A percentile compares a stretch with the other conserved stretches of the same genome.
Conservation (phyloP, 2,329 filamentous ascomycete species). For the Neonectria ditissima region DNA sequence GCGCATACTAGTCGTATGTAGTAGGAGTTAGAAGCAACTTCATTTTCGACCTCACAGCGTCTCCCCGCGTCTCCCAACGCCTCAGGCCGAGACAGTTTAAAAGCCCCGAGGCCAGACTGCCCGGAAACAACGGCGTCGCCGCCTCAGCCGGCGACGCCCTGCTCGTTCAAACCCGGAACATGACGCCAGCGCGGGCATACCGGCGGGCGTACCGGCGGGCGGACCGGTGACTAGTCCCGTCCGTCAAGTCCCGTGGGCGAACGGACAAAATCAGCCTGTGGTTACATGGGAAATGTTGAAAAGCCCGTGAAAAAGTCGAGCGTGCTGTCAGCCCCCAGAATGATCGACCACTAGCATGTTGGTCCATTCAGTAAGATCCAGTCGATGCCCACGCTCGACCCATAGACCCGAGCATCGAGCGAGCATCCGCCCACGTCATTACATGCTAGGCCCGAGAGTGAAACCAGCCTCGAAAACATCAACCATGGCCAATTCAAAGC, state of each 20-base stretch:
- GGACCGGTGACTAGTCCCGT: conserved; percentile 24
- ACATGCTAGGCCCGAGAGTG: background rate
- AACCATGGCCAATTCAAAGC: background rate
- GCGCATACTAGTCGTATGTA: background rate
- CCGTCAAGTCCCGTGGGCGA: conserved; percentile 35
- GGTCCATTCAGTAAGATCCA: conserved; percentile 6
- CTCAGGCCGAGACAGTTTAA: background rate
- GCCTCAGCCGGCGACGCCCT: background rate
- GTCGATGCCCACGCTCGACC: background rate
- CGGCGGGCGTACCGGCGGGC: conserved; percentile 10
- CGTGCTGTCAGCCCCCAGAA: conserved; percentile 7
- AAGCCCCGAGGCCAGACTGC: background rate
- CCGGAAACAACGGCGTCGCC: background rate
- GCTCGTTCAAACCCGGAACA: background rate
- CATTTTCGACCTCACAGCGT: background rate
- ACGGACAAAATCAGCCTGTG: conserved; percentile 11
- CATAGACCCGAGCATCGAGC: background rate
- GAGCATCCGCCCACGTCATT: background rate
- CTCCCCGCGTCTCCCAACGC: background rate
- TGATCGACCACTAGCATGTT: conserved; percentile 36
- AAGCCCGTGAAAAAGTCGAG: background rate
- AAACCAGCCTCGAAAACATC: background rate
- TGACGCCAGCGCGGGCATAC: conserved; percentile 6
- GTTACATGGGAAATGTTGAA: conserved; percentile 3
- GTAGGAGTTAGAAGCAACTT: background rate